A percentile compares a stretch with the other conserved stretches of the same genome.
These are phyloP conservation scores for Blastocladiella britannica DNA, from an alignment of 192 early-diverging fungal species.

Conservation along the genomic window DNA sequence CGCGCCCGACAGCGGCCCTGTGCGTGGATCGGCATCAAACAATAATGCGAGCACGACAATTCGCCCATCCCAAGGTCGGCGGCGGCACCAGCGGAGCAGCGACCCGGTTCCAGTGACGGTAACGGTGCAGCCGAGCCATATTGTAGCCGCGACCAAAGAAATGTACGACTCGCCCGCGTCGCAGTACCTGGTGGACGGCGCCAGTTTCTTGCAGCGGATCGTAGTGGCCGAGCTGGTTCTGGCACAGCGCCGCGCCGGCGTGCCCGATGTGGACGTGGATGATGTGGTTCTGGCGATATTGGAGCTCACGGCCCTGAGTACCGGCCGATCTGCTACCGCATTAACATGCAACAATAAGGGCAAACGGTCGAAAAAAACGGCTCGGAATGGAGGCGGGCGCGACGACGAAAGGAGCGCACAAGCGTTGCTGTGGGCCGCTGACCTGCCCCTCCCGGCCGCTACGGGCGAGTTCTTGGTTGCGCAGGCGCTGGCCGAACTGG, in stretches of 20 bases:
- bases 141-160: constrained; percentile 63
- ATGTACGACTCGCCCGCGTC: constrained; percentile 65
- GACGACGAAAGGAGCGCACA: constrained; percentile 39
- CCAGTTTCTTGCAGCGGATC: constrained; percentile 65
- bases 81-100: constrained; percentile 2
- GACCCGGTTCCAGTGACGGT: constrained; percentile 15
- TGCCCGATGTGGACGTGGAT: constrained; percentile 50
- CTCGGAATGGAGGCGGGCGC: constrained; percentile 35
- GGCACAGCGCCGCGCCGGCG: constrained; percentile 37
- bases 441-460: no score
- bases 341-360: constrained; percentile 4
- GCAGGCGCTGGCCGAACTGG: constrained; percentile 6
- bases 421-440: no score
- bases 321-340: constrained; percentile 39
- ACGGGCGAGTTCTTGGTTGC: no score
- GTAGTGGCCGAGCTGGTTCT: constrained; percentile 55
- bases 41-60: constrained; percentile 7
- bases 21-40: constrained; percentile 4
- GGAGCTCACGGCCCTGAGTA: constrained; percentile 36
- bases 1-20: neutral
- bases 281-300: constrained; percentile 54
- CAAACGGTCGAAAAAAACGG: constrained; percentile 7
- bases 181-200: constrained; percentile 36
- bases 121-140: constrained; percentile 42
- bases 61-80: no score